phyloP scores from a whole-genome alignment of 805 yeast species.

The Pichia pseudocactophila region DNA sequence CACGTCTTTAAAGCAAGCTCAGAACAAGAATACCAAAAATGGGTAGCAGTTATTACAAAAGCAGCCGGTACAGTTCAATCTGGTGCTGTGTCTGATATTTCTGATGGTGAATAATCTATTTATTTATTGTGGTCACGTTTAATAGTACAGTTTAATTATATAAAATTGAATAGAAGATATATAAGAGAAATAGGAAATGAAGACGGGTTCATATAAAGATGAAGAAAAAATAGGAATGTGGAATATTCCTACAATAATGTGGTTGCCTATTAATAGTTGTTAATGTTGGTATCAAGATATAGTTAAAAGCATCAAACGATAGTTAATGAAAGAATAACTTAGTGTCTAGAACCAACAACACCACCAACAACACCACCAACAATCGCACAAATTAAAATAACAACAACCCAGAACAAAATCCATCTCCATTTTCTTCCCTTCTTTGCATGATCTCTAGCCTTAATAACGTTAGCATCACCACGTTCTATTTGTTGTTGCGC shows the following conservation, averaged over 20 bases:
- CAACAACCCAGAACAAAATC: conserved; percentile 66
- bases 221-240: neutral
- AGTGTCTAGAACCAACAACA: conserved; percentile 31
- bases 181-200: neutral
- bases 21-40: conserved; percentile 34
- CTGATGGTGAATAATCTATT: neutral
- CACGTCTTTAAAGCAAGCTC: conserved; percentile 36
- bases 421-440: conserved; percentile 86
- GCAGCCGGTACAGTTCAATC: neutral
- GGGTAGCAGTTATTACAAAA: conserved; percentile 35
- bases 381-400: conserved; percentile 51
- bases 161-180: neutral
- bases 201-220: neutral
- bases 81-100: neutral
- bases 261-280: neutral
- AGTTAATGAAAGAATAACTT: neutral
- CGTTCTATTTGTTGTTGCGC: conserved; percentile 90
- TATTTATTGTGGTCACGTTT: neutral
- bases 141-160: neutral
- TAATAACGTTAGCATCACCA: conserved; percentile 89
- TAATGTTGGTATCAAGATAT: neutral
- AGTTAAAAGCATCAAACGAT: no score
- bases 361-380: conserved; percentile 62
- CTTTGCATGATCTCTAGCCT: conserved; percentile 82
- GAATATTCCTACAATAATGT: no score